Conservation (phyloP, 2,329 filamentous ascomycete species). For the Sclerotinia spermophila region DNA sequence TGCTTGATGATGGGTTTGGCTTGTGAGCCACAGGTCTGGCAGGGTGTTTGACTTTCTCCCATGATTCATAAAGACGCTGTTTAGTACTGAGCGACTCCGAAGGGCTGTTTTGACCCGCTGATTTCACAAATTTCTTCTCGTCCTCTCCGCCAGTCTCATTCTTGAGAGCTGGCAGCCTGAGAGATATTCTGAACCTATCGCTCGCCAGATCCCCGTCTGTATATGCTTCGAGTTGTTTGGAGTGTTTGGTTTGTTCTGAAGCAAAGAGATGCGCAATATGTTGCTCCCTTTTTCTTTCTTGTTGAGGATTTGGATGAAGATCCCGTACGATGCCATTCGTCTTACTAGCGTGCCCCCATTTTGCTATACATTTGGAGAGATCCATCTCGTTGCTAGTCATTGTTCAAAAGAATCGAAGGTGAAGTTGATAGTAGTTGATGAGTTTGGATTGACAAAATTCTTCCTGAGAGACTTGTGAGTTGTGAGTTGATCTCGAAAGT, state of each 20-base stretch:
- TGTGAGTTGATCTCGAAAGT: neutral
- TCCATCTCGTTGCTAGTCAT: neutral
- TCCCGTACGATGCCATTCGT: neutral
- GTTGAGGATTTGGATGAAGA: neutral
- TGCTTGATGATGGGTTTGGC: neutral
- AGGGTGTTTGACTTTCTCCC: too few species aligned
- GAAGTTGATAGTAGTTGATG: neutral
- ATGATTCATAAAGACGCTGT: too few species aligned
- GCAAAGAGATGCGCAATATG: neutral
- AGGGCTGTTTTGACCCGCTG: too few species aligned
- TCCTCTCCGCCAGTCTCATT: neutral
- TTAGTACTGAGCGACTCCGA: neutral
- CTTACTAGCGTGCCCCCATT: too few species aligned
- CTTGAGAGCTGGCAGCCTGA: neutral
- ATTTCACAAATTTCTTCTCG: neutral
- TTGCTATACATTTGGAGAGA: neutral
- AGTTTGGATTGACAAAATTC: neutral
- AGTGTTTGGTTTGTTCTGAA: too few species aligned
- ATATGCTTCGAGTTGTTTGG: neutral
- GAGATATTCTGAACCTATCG: neutral
- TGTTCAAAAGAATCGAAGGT: too few species aligned
- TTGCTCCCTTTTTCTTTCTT: neutral
- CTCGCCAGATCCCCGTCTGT: neutral
- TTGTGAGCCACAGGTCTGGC: neutral
- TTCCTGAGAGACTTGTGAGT: neutral